A percentile compares a stretch with the other conserved stretches of the same genome.
Evolutionary conservation across 1,284 basidiomycete species (phyloP).

Genomic region (Pseudozyma sp.): DNA sequence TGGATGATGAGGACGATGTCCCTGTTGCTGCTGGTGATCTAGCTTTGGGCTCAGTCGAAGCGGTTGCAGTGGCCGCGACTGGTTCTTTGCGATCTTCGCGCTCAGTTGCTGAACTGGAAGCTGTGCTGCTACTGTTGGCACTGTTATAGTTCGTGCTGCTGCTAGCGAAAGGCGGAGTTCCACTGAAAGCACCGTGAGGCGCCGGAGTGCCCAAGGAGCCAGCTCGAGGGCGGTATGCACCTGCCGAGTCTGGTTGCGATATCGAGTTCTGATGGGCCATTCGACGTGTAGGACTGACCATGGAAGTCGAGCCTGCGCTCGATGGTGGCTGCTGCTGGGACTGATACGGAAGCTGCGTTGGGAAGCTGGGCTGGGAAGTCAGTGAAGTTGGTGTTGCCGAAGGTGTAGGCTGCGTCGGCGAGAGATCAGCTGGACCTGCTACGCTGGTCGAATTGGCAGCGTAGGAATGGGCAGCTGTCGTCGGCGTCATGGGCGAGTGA

Average conservation of each 20-base stretch:
- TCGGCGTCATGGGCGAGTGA: constrained; percentile 38
- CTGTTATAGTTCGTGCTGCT: background rate
- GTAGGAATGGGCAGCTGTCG: constrained; percentile 23
- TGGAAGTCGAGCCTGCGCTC: constrained; percentile 21
- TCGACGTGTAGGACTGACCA: constrained; percentile 45
- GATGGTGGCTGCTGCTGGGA: constrained; percentile 21
- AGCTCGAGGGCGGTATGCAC: constrained; percentile 27
- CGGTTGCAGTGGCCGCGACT: background rate
- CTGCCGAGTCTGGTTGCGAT: constrained; percentile 24
- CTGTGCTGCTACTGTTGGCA: background rate
- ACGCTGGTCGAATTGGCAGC: constrained; percentile 13
- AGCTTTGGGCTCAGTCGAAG: constrained; percentile 15
- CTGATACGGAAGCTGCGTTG: constrained; percentile 15
- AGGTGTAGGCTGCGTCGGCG: constrained; percentile 40
- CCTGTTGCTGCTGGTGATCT: background rate
- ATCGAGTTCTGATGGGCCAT: constrained; percentile 42
- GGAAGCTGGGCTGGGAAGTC: constrained; percentile 28
- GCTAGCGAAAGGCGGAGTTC: constrained; percentile 16
- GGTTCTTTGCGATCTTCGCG: constrained; percentile 31
- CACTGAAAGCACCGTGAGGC: constrained; percentile 7
- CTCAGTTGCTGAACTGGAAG: constrained; percentile 11
- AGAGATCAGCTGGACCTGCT: constrained; percentile 24
- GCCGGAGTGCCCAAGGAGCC: constrained; percentile 22
- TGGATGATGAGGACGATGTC: constrained; percentile 6
- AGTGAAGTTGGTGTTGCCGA: constrained; percentile 38